Base-by-base conservation (phyloP, 2,329 filamentous ascomycete species). In the Calonectria henricotiae region DNA sequence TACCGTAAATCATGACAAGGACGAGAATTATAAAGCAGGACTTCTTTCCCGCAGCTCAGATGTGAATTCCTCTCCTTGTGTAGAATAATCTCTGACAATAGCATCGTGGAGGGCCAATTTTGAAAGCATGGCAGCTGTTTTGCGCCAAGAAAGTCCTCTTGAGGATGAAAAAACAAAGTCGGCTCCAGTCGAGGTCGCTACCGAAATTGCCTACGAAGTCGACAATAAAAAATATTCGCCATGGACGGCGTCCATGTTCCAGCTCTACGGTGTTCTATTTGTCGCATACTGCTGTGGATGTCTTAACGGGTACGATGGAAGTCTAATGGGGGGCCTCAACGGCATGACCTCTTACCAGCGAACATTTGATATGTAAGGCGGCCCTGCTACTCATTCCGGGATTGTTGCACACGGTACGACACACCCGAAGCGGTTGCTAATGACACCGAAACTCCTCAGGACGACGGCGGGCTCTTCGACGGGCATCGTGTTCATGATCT, bases 231-330 rank as follows among this genome's bases (percentile, higher is more conserved):
- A 79, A 4, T 83, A 82, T 67, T 85, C 80, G 7, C 87, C 87
- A 62, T 89, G 86, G 84, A 88, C 86, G 0, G 72, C 71, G 68
- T 81, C 80, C 17, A 87, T 89, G 86, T 79, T 86, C 61, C 83
- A 84, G 20, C 82, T 90, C 0, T 90, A 89, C 66, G 79, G 82
- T 11, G 83, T 86, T 27, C 78, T 89, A 0, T 58, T 80, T 2
- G 78, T 87, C 4, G 84, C 86, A 1, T 90, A 88, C 71, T 81
- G 89, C 8, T 89, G 88, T 71, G 87, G 87, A 3, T 88, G 85
- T 68, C 81, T 89, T 44, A 76, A 76, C 4, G 73, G 74, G 1
- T 76, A 72, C 8, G 70, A 71, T 25, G 75, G 76, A 1, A 74
- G 73, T 15, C 62, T 78, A 27, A 78, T 78, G 76, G 72, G 76